Evolutionary conservation across 306 rosid genomes (phyloP), one percentile per base, ranked within the genome.

Genomic region (Begonia fuchsioides): DNA sequence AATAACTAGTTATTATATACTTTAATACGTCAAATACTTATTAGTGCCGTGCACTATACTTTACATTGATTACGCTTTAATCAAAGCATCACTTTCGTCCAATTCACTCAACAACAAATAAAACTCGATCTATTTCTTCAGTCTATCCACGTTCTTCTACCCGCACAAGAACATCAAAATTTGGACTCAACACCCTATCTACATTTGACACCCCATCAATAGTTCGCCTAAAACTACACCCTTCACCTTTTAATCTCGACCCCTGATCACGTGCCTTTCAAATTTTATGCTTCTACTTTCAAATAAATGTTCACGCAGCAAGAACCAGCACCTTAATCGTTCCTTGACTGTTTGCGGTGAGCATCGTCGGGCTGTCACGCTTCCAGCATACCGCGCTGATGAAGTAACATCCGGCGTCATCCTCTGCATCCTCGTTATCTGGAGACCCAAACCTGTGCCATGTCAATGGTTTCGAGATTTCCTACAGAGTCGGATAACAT

Each of bases 381-480:
- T 92, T 82, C 96, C 98, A 92, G 66, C 94, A 92, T 54, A 92
- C 98, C 12, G 96, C 94, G 32, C 98, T 92, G 53, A 92, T 92
- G 76, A 92, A 92, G 68, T 77, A 79, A 19, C 94, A 79, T 51
- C 77, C 87, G 1, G 73, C 77, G 57, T 82, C 98, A 44, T 92
- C 98, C 47, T 92, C 98, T 0, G 73, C 47, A 10, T 85, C 96
- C 1, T 78, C 87, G 52, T 67, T 43, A 44, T 77, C 85, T 1
- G 82, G 81, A 32, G 94, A 75, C 26, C 98, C 78, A 62, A 92
- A 92, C 72, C 77, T 76, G 60, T 92, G 96, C 76, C 87, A 64
- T 10, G 96, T 82, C 69, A 79, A 71, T 39, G 96, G 93, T 72
- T 72, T 85, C 3, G 85, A 75, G 46, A 92, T 92, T 71, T 85